These are phyloP conservation scores for Hypomyces perniciosus DNA, from an alignment of 2,329 filamentous ascomycete species.

Conservation along the genomic window DNA sequence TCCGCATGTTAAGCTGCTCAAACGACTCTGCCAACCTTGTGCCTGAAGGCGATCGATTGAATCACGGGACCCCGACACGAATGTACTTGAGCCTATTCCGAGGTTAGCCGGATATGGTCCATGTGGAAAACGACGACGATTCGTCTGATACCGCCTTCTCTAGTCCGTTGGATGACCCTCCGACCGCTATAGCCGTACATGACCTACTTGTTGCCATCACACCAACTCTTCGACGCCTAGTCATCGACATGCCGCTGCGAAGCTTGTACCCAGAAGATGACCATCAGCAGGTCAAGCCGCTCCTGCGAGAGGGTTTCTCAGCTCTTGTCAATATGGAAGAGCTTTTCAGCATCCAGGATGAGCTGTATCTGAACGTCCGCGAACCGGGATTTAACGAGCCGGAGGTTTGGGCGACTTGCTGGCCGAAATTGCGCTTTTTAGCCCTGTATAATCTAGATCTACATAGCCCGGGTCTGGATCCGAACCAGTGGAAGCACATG, in stretches of 20 bases:
- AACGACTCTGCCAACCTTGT: too few relatives aligned
- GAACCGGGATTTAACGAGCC: conserved; percentile 1
- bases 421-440: conserved; percentile 19
- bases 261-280: conserved; percentile 5
- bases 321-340: conserved; percentile 19
- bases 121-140: too few relatives aligned
- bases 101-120: too few relatives aligned
- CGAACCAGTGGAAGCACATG: conserved; percentile 7
- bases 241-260: conserved; percentile 20
- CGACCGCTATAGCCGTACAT: background rate
- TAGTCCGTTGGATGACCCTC: background rate
- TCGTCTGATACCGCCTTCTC: background rate
- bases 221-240: conserved; percentile 1
- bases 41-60: too few relatives aligned
- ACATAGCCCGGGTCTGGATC: too few relatives aligned
- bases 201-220: conserved; percentile 1
- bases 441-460: conserved; percentile 12
- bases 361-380: conserved; percentile 11
- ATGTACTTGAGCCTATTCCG: too few relatives aligned
- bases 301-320: conserved; percentile 16
- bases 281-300: background rate
- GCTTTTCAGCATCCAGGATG: conserved; percentile 19
- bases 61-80: too few relatives aligned
- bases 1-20: background rate
- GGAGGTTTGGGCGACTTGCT: conserved; percentile 14